Base-by-base conservation (phyloP, 352 stramenopile genomes). In the Phytophthora podocarpi region DNA sequence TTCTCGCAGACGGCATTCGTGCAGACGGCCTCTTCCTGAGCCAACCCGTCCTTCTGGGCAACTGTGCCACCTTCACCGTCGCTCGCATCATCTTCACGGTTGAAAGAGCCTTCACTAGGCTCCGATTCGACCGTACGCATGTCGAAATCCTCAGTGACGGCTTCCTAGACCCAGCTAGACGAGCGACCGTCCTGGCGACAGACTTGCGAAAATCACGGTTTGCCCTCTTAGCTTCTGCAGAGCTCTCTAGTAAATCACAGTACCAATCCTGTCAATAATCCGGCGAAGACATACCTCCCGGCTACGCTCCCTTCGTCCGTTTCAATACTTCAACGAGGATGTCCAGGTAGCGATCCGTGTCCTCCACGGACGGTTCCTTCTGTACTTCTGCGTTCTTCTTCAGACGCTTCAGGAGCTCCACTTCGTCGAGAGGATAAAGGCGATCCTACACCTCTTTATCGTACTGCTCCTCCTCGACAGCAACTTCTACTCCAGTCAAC, bases 401-500 rank as follows among this genome's bases (percentile, higher is more conserved):
- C 21, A 53, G 21, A 2, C 28, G n/a, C 2, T 9, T 9, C n/a
- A 31, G 15, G 8, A 50, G 21, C 20, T 63, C 26, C 1, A 35
- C 43, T 13, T 56, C 54, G 15, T 56, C 43, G 4, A 63, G 7
- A 35, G 43, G 43, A 7, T 11, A 34, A 5, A 63, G 35, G 4
- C 43, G 35, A 6, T 56, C 54, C 7, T 63, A 32, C 1, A 63
- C 27, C 7, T 63, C 43, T 21, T 63, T 63, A 3, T 36, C 43
- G 15, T 50, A 63, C 13, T 55, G 43, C 7, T 63, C 32, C 16
- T 9, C 0, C 20, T 63, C 54, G 2, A 15, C 31, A 0, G 3
- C 0, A 10, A 42, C 8, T 1, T 45, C 15, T 12, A 23, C 15
- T 6, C 40, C 49, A 32, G 16, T 16, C 2, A 41, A 8, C 12